These are phyloP conservation scores for Hypomontagnella monticulosa DNA, from an alignment of 495 filamentous ascomycete species.

Conservation along the genomic window DNA sequence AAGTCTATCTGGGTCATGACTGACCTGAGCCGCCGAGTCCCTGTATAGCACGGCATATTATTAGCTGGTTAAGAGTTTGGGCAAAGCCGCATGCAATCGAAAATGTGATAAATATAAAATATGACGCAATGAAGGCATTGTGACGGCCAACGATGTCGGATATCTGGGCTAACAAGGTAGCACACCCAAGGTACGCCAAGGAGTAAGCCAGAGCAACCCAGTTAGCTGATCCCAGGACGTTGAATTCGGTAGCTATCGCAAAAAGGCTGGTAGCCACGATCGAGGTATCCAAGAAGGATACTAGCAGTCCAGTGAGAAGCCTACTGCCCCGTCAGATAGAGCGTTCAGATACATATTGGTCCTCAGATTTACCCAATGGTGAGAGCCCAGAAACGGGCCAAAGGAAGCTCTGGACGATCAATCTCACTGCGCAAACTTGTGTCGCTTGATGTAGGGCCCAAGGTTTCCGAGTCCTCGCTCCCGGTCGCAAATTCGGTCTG, in stretches of 20 bases:
- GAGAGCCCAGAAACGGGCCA: slow-evolving; percentile 33
- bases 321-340: slow-evolving; percentile 30
- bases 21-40: slow-evolving; percentile 57
- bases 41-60: slow-evolving; percentile 55
- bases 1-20: slow-evolving; percentile 8
- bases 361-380: slow-evolving; percentile 34
- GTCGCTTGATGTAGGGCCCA: slow-evolving; percentile 19
- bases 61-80: slow-evolving; percentile 56
- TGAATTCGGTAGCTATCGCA: slow-evolving; percentile 54
- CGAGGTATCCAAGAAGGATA: slow-evolving; percentile 55
- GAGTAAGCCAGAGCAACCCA: slow-evolving; percentile 60
- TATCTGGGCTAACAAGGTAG: slow-evolving; percentile 59
- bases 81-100: slow-evolving; percentile 64
- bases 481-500: background rate
- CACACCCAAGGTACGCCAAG: slow-evolving; percentile 55
- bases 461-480: slow-evolving; percentile 19
- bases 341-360: background rate
- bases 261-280: slow-evolving; percentile 59
- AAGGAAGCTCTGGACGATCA: slow-evolving; percentile 27
- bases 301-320: slow-evolving; percentile 46
- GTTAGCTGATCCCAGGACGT: slow-evolving; percentile 48
- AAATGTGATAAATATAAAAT: slow-evolving; percentile 63
- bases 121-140: slow-evolving; percentile 56
- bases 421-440: slow-evolving; percentile 19
- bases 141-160: slow-evolving; percentile 64